Conservation (phyloP, 345 rosid species). For the Eucalyptus sp. region DNA sequence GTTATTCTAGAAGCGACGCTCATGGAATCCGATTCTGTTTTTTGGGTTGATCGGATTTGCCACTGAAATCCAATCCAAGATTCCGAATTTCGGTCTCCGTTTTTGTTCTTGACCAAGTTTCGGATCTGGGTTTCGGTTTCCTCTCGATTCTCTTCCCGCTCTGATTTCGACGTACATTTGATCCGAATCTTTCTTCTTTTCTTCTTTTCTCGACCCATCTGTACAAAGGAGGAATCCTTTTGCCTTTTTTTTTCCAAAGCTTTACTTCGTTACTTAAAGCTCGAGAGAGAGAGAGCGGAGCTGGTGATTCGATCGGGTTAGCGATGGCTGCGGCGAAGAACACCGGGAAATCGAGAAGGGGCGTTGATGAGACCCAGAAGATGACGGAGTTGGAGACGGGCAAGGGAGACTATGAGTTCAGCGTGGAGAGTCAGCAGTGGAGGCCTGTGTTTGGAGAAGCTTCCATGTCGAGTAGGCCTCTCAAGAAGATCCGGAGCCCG, state of each 20-base stretch:
- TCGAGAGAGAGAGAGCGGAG: not conserved
- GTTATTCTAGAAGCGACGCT: constrained; percentile 1
- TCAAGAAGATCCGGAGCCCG: constrained; percentile 54
- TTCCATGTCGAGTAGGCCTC: constrained; percentile 41
- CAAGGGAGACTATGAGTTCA: constrained; percentile 12
- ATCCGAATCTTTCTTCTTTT: constrained; percentile 4
- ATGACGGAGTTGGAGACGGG: constrained; percentile 3
- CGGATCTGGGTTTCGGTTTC: constrained; percentile 12
- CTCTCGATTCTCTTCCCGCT: not conserved
- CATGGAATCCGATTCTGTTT: constrained; percentile 36
- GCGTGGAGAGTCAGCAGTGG: constrained; percentile 34
- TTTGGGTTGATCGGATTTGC: constrained; percentile 20
- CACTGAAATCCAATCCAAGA: constrained; percentile 7
- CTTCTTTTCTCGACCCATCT: not conserved
- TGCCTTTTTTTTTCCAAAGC: not conserved
- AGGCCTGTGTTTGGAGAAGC: constrained; percentile 43
- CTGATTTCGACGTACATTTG: not conserved
- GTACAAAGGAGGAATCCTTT: not conserved
- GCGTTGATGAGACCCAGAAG: constrained; percentile 16
- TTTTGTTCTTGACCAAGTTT: constrained; percentile 6
- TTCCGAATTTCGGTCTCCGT: constrained; percentile 4
- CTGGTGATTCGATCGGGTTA: not conserved
- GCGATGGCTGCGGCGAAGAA: constrained; percentile 34
- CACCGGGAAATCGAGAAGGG: constrained; percentile 37
- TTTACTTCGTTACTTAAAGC: not conserved